Evolutionary conservation across 495 filamentous ascomycete genomes (phyloP).

Genomic region (Penicillium maclennaniae): DNA sequence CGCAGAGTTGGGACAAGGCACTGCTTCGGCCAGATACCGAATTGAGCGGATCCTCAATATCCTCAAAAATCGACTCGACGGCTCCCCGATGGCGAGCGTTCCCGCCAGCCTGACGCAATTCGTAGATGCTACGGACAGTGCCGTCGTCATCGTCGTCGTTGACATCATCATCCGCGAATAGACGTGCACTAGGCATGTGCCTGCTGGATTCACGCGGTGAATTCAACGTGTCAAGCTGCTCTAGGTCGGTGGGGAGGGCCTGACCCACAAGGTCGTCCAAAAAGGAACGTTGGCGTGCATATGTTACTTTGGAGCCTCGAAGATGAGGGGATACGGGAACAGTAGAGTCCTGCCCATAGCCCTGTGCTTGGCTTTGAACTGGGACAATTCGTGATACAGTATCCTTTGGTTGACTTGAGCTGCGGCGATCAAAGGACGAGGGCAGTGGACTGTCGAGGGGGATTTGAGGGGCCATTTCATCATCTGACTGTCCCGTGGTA

Average conservation of each 20-base stretch:
- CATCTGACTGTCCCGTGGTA: slow-evolving; percentile 3
- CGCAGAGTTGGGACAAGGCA: slow-evolving; percentile 65
- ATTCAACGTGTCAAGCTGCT: slow-evolving; percentile 2
- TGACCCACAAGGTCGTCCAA: slow-evolving; percentile 40
- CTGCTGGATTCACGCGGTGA: slow-evolving; percentile 5
- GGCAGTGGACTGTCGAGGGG: slow-evolving; percentile 11
- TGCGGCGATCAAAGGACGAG: slow-evolving; percentile 2
- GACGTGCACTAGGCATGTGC: slow-evolving; percentile 12
- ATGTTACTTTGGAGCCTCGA: slow-evolving; percentile 51
- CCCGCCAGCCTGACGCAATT: slow-evolving; percentile 79
- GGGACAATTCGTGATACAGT: background rate
- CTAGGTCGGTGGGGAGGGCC: slow-evolving; percentile 1
- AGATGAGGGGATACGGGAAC: slow-evolving; percentile 19
- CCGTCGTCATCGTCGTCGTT: slow-evolving; percentile 48
- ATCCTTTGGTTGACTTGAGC: slow-evolving; percentile 3
- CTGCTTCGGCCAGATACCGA: slow-evolving; percentile 47
- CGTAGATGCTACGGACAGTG: slow-evolving; percentile 79
- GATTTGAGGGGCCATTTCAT: slow-evolving; percentile 1
- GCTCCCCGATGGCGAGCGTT: slow-evolving; percentile 79
- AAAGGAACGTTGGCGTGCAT: slow-evolving; percentile 60
- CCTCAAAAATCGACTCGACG: slow-evolving; percentile 77
- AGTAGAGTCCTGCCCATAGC: slow-evolving; percentile 12
- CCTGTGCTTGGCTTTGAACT: slow-evolving; percentile 5
- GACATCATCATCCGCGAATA: slow-evolving; percentile 45
- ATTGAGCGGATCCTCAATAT: slow-evolving; percentile 61